Conservation (phyloP, 2,329 filamentous ascomycete genomes). For the Trichoderma harzianum region DNA sequence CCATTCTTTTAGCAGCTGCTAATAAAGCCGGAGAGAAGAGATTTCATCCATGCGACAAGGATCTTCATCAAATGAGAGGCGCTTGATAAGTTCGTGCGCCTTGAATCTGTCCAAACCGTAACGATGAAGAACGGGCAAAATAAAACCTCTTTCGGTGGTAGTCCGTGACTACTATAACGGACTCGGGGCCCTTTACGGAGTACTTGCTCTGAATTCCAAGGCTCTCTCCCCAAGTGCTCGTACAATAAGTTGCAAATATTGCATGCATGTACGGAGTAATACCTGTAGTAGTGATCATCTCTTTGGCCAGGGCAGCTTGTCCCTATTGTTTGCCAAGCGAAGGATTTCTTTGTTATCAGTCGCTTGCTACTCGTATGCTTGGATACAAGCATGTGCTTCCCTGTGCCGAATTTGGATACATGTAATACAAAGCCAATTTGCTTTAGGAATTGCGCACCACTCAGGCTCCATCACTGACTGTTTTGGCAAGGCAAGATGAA, state of each 20-base stretch:
- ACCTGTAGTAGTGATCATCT: background rate
- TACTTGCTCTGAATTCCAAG: background rate
- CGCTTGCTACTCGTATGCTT: background rate
- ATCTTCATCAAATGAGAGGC: constrained; percentile 15
- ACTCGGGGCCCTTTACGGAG: background rate
- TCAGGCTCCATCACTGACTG: background rate
- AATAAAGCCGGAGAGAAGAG: constrained; percentile 9
- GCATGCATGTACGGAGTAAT: background rate
- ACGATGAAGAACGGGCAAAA: background rate
- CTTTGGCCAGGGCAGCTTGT: background rate
- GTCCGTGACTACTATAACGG: background rate
- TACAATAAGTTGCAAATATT: background rate
- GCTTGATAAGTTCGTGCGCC: constrained; percentile 7
- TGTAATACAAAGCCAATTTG: background rate
- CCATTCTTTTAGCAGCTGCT: constrained; percentile 18
- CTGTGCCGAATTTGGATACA: background rate
- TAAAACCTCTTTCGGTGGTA: background rate
- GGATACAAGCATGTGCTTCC: background rate
- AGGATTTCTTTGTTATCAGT: background rate
- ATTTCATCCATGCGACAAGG: constrained; percentile 11
- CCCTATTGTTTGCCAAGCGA: background rate
- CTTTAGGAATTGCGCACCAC: background rate
- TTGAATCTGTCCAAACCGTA: background rate
- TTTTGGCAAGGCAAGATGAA: background rate
- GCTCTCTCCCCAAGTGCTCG: background rate